Conservation (phyloP, 768 basidiomycete genomes). For the Phaffia tasmanica region DNA sequence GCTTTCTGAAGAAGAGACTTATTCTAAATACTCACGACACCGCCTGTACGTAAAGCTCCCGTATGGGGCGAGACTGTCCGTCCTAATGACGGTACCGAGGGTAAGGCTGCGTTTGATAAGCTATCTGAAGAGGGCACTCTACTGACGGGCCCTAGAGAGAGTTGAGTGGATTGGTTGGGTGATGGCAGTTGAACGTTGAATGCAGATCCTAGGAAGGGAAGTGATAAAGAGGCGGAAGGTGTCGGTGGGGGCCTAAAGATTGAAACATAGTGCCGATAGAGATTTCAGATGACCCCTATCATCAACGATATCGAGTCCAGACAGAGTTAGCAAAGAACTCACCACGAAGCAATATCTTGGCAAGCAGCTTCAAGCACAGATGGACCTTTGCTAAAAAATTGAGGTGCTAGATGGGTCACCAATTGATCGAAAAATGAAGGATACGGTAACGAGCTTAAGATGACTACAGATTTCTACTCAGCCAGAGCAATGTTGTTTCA, state of each 20-base stretch:
- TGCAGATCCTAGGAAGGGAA: conserved; percentile 17
- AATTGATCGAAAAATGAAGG: conserved; percentile 23
- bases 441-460: conserved; percentile 20
- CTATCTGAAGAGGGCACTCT: neutral
- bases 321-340: neutral
- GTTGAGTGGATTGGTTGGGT: conserved; percentile 19
- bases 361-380: conserved; percentile 17
- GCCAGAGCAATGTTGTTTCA: neutral
- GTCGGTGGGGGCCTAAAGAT: conserved; percentile 17
- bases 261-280: neutral
- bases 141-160: neutral
- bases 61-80: too few relatives aligned
- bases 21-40: too few relatives aligned
- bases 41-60: too few relatives aligned
- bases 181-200: conserved; percentile 20
- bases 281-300: neutral
- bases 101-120: neutral
- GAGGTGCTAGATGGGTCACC: conserved; percentile 13
- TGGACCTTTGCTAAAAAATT: conserved; percentile 17
- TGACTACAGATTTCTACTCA: conserved; percentile 24
- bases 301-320: neutral
- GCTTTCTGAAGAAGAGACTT: too few relatives aligned
- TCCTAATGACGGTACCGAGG: neutral
- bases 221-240: conserved; percentile 1
- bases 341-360: conserved; percentile 21